Evolutionary conservation across 2,329 filamentous ascomycete species (phyloP), one percentile per base, ranked within the genome.

Genomic region (Aspergillus tamarii): DNA sequence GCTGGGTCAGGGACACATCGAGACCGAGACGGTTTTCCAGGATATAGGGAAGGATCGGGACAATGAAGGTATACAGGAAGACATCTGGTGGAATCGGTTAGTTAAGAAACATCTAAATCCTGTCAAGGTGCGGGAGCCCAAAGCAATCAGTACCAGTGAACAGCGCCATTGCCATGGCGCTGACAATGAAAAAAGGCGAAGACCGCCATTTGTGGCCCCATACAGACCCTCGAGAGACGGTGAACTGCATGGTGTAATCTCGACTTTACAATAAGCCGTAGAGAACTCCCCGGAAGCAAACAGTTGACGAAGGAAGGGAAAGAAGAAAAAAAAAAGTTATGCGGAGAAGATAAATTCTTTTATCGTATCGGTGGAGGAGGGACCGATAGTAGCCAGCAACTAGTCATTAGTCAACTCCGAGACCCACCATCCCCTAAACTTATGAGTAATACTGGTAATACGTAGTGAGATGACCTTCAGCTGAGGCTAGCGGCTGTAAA

Each of bases 51-150:
- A 77, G 68, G 45, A 76, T 72, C 2, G 74, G 73, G 1, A 76
- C 70, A n/a, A 76, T 60, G 36, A 76, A 75, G 12, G 67, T 66
- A 57, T 72, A 74, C 1, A 76, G 67, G 23, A 74, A 75, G 14
- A 67, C 67, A 50, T 75, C 73, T 75, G 59, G 23, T 14, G 50
- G 30, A 34, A 41, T 23, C 39, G 11, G 19, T 28, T n/a, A 9
- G 12, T 32, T 34, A 28, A 28, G 39, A 48, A n/a, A 43, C 21
- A 16, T 41, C 26, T 16, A 7, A 34, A 12, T 60, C 34, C 5
- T 7, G 4, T 14, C 6, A 39, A 55, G 8, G 52, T 34, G 52
- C 46, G 26, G 46, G 46, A 26, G 46, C 9, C 23, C 2, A 55
- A 39, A 19, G 32, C 21, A 21, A 55, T 55, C n/a, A 10, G 16